These are phyloP conservation scores for Durotheca rogersii DNA, from an alignment of 495 filamentous ascomycete species.

Conservation along the genomic window DNA sequence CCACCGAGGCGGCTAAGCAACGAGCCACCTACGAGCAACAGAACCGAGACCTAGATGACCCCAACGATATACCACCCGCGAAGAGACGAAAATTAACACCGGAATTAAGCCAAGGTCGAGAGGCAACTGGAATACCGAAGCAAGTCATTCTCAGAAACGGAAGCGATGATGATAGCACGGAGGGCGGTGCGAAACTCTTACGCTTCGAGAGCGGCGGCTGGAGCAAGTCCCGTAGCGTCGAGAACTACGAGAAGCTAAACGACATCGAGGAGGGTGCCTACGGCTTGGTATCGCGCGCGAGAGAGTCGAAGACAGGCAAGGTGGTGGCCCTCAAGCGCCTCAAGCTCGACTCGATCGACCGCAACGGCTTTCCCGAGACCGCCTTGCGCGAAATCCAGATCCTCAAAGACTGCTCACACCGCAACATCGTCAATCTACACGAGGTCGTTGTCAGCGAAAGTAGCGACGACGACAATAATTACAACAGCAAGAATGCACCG, in stretches of 20 bases:
- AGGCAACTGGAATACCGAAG: constrained; percentile 20
- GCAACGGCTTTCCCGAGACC: constrained; percentile 86
- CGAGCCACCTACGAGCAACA: constrained; percentile 45
- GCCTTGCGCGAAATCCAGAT: constrained; percentile 81
- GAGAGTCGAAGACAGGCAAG: constrained; percentile 74
- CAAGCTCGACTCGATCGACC: constrained; percentile 79
- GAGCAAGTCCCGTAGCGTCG: constrained; percentile 75
- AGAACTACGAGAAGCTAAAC: constrained; percentile 89
- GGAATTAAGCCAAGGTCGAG: constrained; percentile 36
- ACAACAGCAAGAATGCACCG: neutral
- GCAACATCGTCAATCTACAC: constrained; percentile 59
- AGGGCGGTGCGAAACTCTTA: constrained; percentile 52
- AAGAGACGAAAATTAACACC: constrained; percentile 57
- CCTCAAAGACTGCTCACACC: constrained; percentile 52
- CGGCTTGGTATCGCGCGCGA: constrained; percentile 87
- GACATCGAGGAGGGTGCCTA: constrained; percentile 97
- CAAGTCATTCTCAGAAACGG: constrained; percentile 13
- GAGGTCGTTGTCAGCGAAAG: constrained; percentile 85
- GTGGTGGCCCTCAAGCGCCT: constrained; percentile 92
- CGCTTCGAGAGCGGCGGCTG: constrained; percentile 70
- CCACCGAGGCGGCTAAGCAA: constrained; percentile 39
- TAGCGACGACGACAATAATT: constrained; percentile 12
- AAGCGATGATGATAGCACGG: neutral
- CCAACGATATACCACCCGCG: constrained; percentile 44
- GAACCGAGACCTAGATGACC: constrained; percentile 33